Evolutionary conservation across 148 eudicot species (phyloP), one percentile per base, ranked within the genome.

Genomic region (Camellia granthamiana): DNA sequence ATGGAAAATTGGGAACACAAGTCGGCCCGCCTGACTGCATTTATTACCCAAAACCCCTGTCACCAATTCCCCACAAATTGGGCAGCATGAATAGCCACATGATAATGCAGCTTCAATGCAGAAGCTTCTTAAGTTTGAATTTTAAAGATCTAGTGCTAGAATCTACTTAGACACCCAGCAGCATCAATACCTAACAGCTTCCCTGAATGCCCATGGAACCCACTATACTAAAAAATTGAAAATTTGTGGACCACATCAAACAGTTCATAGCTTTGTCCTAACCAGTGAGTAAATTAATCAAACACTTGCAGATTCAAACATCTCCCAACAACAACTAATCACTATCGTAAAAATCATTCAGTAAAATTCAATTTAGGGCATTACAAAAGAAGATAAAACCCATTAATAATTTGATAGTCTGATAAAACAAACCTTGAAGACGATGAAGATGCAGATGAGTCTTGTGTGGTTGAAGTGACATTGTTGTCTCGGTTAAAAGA

Each of bases 391-490:
- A 49, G 7, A 49, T 47, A 15, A 71, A 71, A 9, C 56, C 38
- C 58, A 71, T 49, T 15, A 19, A n/a, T 13, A n/a, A 30, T 30
- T 19, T 5, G 42, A 38, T 11, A 67, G 6, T 23, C 3, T 30
- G 38, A 30, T 30, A 30, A 30, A 30, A 23, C 72, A n/a, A 76
- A 89, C 90, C 88, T 87, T 64, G 90, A 83, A 72, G 83, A 80
- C 52, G 81, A 84, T 21, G 87, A 87, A 30, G 38, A 30, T 3
- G 75, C 58, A 30, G 64, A 9, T 67, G 69, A 76, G 41, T 89
- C 87, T 7, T 67, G 88, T 18, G 0, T 74, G 43, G 80, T 52
- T 11, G 86, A 79, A 68, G 79, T 67, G 43, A 77, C 92, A 87
- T 88, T 87, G 85, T 79, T 72, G 81, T 89, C 87, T 38, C 75